Conservation (phyloP, 257 asterid genomes). For the Gentiana straminea region DNA sequence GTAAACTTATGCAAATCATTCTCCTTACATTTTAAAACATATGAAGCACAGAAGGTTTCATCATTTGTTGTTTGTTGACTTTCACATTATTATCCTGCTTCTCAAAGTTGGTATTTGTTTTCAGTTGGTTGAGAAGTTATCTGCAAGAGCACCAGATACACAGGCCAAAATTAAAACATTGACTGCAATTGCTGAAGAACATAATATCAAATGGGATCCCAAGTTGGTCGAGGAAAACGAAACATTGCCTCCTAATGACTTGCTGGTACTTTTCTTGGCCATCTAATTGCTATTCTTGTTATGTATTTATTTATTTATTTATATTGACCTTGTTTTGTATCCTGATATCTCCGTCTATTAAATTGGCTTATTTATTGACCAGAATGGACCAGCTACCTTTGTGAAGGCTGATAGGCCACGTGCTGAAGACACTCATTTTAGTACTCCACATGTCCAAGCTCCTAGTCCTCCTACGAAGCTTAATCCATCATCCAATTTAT, state of each 20-base stretch:
- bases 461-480: conserved; percentile 22
- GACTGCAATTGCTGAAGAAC: conserved; percentile 70
- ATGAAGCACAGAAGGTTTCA: not conserved
- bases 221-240: conserved; percentile 41
- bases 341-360: conserved; percentile 2
- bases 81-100: not conserved
- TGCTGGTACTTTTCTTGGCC: conserved; percentile 32
- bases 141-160: conserved; percentile 76
- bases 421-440: conserved; percentile 28
- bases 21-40: not conserved
- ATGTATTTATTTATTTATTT: too few species aligned
- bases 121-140: conserved; percentile 88
- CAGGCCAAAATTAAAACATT: conserved; percentile 57
- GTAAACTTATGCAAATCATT: conserved; percentile 30
- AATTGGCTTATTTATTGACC: conserved; percentile 18
- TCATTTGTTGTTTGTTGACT: not conserved
- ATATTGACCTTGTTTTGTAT: conserved; percentile 8
- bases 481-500: conserved; percentile 11
- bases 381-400: conserved; percentile 53
- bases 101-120: conserved; percentile 10
- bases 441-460: conserved; percentile 28
- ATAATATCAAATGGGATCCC: conserved; percentile 75
- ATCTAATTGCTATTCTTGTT: conserved; percentile 10
- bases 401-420: conserved; percentile 27
- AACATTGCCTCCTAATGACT: conserved; percentile 33